Evolutionary conservation across 106 monocot species (phyloP).

Genomic region (Dendrobium chrysotoxum): DNA sequence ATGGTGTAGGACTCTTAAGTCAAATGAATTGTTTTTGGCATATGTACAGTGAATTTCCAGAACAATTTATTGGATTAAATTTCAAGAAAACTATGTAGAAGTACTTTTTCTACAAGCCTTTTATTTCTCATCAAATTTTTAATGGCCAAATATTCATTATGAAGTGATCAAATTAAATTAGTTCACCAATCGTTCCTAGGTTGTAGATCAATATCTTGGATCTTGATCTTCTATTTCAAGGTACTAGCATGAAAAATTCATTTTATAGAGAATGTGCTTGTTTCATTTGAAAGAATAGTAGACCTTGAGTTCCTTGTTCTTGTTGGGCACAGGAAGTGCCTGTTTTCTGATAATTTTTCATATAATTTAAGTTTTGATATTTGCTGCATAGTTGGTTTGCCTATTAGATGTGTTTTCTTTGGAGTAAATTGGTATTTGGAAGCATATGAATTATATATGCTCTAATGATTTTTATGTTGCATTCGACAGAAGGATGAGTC

Average conservation of each 20-base stretch:
- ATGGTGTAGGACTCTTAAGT: too few relatives aligned
- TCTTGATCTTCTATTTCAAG: background rate
- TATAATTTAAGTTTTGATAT: background rate
- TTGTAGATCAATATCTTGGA: background rate
- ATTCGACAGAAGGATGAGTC: constrained; percentile 66
- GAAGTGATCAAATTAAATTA: too few relatives aligned
- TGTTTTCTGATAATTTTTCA: background rate
- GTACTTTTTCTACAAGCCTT: too few relatives aligned
- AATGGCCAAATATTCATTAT: too few relatives aligned
- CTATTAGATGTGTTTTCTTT: background rate
- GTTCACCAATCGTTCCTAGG: too few relatives aligned
- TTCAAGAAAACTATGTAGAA: too few relatives aligned
- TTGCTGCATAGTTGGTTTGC: background rate
- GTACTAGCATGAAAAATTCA: background rate
- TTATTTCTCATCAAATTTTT: too few relatives aligned
- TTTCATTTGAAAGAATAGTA: background rate
- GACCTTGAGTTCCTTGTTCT: background rate
- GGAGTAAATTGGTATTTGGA: background rate
- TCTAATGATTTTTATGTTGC: constrained; percentile 1
- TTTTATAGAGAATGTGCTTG: background rate
- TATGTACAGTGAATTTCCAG: too few relatives aligned
- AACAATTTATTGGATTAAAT: too few relatives aligned
- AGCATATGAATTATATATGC: background rate
- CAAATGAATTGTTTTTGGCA: too few relatives aligned
- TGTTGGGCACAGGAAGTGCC: background rate